These are phyloP conservation scores for Aspergillus haitiensis DNA, from an alignment of 495 filamentous ascomycete species.

Conservation along the genomic window DNA sequence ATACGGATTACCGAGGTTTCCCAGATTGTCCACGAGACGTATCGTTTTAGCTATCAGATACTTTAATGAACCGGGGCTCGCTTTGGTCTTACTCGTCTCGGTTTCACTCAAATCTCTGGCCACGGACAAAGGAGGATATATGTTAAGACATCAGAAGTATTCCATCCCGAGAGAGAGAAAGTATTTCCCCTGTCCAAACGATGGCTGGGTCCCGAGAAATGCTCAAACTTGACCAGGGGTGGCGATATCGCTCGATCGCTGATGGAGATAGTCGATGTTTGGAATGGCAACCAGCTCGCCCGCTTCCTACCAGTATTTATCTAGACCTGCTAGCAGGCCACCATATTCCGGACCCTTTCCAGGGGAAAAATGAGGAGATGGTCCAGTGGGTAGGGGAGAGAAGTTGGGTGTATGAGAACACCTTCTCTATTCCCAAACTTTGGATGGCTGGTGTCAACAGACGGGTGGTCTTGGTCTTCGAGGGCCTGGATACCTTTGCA, in stretches of 20 bases:
- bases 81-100: too few species aligned
- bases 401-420: not conserved
- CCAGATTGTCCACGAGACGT: too few species aligned
- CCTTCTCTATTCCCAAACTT: not conserved
- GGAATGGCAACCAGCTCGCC: not conserved
- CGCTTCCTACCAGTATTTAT: not conserved
- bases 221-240: not conserved
- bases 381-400: conserved; percentile 1
- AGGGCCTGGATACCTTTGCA: conserved; percentile 4
- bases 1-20: too few species aligned
- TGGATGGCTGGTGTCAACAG: not conserved
- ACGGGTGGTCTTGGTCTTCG: not conserved
- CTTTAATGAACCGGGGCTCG: too few species aligned
- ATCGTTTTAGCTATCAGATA: too few species aligned
- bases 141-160: too few species aligned
- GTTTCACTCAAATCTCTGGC: too few species aligned
- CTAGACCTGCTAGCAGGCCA: conserved; percentile 1
- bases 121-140: too few species aligned
- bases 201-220: not conserved
- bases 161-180: too few species aligned
- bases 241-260: not conserved
- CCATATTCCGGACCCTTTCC: conserved; percentile 1
- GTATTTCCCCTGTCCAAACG: not conserved
- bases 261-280: not conserved
- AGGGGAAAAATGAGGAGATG: conserved; percentile 2